Evolutionary conservation across 176 grass and related monocot genomes (phyloP).

Genomic region (Phragmites australis): DNA sequence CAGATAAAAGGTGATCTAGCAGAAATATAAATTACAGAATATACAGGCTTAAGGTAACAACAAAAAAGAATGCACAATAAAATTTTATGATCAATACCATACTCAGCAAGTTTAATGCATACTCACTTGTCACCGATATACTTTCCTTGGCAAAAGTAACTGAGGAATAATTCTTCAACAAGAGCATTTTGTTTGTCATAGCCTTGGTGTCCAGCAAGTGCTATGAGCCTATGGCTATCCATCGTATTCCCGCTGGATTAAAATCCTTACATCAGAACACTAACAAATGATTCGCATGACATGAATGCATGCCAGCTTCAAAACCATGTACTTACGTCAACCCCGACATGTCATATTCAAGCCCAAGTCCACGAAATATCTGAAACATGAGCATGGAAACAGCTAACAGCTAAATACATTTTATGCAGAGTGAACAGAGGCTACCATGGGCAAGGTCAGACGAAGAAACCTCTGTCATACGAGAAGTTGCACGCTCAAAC

Average conservation of each 20-base stretch:
- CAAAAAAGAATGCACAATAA: background rate
- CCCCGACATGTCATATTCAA: slow-evolving; percentile 77
- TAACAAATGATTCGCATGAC: slow-evolving; percentile 1
- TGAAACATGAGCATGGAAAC: slow-evolving; percentile 37
- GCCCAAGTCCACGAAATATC: slow-evolving; percentile 81
- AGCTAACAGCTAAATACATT: slow-evolving; percentile 23
- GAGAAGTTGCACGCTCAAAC: slow-evolving; percentile 66
- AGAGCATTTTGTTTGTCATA: slow-evolving; percentile 91
- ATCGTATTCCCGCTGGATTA: slow-evolving; percentile 80
- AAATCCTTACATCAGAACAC: slow-evolving; percentile 32
- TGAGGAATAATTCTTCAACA: slow-evolving; percentile 77
- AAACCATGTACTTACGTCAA: slow-evolving; percentile 68
- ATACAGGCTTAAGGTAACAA: background rate
- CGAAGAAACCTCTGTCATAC: slow-evolving; percentile 64
- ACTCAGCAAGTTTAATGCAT: slow-evolving; percentile 20
- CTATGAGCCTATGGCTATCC: slow-evolving; percentile 89
- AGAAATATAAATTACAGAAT: slow-evolving; percentile 15
- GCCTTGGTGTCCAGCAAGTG: slow-evolving; percentile 72
- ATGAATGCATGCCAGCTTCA: background rate
- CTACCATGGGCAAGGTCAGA: background rate
- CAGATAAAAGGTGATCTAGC: background rate
- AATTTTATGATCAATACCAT: background rate
- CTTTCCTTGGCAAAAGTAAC: slow-evolving; percentile 83
- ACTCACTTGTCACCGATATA: slow-evolving; percentile 82
- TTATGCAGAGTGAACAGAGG: slow-evolving; percentile 3